Base-by-base conservation (phyloP, 768 basidiomycete species). In the Lactifluus piperatus region DNA sequence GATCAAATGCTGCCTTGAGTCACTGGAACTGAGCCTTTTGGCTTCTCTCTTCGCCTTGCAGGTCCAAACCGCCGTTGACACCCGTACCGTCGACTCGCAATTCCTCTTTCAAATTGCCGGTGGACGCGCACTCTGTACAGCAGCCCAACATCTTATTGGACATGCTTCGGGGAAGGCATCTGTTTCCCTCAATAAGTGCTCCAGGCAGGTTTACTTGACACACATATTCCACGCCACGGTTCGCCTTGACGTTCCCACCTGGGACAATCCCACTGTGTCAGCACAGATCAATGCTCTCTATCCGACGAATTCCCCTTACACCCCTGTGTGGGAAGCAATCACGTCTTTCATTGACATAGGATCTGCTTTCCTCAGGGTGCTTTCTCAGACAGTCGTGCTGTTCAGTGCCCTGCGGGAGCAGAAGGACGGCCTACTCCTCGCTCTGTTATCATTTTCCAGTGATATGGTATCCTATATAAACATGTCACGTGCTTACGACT, bases 311-410 rank as follows among this genome's bases (percentile, higher is more conserved):
- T n/a, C n/a, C n/a, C n/a, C n/a, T n/a, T n/a, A n/a, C n/a, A n/a
- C n/a, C n/a, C n/a, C n/a, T n/a, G n/a, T n/a, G n/a, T 89, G 85
- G 81, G 76, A 77, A 34, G 82, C 81, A 6, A 74, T 91, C 32
- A 68, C 71, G 34, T 72, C 72, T 53, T 65, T 75, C 0, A 66
- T 79, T 4, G 69, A 67, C 29, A 68, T 82, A 13, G 48, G 76
- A 5, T 73, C 76, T 20, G 80, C 77, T 6, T 63, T 68, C 18
- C 64, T 77, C n/a, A n/a, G n/a, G n/a, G n/a, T n/a, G n/a, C n/a
- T n/a, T 36, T 79, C 85, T 1, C 85, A 89, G 64, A 54, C 85
- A 2, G 76, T 78, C 5, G 82, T 91, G 10, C 80, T 91, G 11
- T 62, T 79, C 11, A 68, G 67, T 18, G 81, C 89, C 8, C 72